A percentile compares a stretch with the other conserved stretches of the same genome.
phyloP scores from a whole-genome alignment of 768 basidiomycete species.

The Daedalea quercina region DNA sequence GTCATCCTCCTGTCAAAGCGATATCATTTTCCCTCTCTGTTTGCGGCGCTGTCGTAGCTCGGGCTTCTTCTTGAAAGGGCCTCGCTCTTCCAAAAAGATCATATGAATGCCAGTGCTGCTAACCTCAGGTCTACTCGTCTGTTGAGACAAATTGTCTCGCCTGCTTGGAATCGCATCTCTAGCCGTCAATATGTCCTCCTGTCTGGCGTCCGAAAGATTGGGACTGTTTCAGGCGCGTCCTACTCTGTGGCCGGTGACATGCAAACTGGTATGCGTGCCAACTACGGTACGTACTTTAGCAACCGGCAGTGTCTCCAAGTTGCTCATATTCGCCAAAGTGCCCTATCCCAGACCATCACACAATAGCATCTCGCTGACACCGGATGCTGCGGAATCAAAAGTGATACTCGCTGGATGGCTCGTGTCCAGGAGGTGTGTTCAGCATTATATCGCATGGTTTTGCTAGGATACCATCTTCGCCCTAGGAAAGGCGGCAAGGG shows the following conservation, averaged over 20 bases:
- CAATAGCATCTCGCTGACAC: conserved; percentile 17
- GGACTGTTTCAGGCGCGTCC: too few relatives aligned
- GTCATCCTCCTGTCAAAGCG: too few relatives aligned
- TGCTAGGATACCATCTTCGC: neutral
- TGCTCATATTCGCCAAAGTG: conserved; percentile 5
- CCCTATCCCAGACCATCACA: conserved; percentile 21
- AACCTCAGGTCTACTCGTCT: too few relatives aligned
- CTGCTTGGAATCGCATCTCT: neutral
- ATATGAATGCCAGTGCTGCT: too few relatives aligned
- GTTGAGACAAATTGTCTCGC: neutral
- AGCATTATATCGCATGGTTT: conserved; percentile 6
- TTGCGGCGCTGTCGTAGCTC: too few relatives aligned
- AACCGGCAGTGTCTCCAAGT: neutral
- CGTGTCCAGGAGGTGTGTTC: conserved; percentile 73
- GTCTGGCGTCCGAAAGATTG: neutral
- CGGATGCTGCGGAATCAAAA: conserved; percentile 15
- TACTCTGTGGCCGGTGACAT: neutral
- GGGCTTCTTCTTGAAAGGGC: too few relatives aligned
- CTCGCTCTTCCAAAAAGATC: too few relatives aligned
- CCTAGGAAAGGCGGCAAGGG: conserved; percentile 57
- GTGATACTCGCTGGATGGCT: conserved; percentile 83
- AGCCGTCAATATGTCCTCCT: neutral
- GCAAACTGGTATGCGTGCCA: neutral
- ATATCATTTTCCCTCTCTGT: too few relatives aligned
- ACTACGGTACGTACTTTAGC: too few relatives aligned